These are phyloP conservation scores for Esteya vermicola DNA, from an alignment of 2,329 filamentous ascomycete species.

Conservation along the genomic window DNA sequence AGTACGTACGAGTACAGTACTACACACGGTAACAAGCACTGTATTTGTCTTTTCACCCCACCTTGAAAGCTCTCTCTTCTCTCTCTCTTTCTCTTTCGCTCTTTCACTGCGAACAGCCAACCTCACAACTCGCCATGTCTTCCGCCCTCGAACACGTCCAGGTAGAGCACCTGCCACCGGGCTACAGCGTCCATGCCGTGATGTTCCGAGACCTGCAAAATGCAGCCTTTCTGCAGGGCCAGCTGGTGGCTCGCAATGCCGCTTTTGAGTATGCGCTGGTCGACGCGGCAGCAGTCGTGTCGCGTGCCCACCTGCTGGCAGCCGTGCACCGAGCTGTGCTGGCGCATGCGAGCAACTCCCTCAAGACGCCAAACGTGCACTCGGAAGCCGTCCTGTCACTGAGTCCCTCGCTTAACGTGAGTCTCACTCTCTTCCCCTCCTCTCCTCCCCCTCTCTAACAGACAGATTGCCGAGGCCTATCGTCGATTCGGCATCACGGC, in stretches of 20 bases:
- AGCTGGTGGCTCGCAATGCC: constrained; percentile 71
- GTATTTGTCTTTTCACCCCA: no score
- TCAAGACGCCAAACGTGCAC: constrained; percentile 76
- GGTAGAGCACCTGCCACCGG: constrained; percentile 61
- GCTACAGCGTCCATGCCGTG: constrained; percentile 55
- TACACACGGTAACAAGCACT: no score
- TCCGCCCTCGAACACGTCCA: constrained; percentile 47
- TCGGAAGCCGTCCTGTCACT: constrained; percentile 75
- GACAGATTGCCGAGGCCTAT: constrained; percentile 80
- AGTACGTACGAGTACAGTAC: no score
- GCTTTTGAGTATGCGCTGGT: constrained; percentile 91
- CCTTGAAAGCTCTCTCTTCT: no score
- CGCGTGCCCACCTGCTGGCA: constrained; percentile 57
- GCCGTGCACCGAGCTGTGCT: constrained; percentile 68
- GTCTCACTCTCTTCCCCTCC: background rate
- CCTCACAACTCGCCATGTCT: no score
- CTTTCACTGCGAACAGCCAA: no score
- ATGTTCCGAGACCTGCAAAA: constrained; percentile 70
- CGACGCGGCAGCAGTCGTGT: constrained; percentile 68
- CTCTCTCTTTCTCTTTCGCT: no score
- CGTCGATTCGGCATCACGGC: constrained; percentile 71
- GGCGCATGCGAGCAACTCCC: constrained; percentile 37
- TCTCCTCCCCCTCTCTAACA: background rate
- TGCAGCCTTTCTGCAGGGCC: constrained; percentile 60
- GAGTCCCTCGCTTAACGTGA: constrained; percentile 68